Base-by-base conservation (phyloP, 225 moss, liverwort and hornwort genomes). In the Antitrichia curtipendula region DNA sequence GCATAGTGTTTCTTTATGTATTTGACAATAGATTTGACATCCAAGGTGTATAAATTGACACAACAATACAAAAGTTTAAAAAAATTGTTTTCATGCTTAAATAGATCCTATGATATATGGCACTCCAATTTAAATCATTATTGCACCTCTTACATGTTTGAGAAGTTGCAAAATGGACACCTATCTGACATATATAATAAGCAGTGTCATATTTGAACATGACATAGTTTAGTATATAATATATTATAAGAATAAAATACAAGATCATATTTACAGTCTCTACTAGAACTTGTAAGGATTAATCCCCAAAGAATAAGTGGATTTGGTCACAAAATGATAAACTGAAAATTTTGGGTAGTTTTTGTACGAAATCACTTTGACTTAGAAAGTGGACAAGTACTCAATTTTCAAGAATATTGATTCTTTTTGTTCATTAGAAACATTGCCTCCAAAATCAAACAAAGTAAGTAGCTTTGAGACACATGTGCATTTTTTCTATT, bases 241-340 rank as follows among this genome's bases (percentile, higher is more conserved):
- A 28, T 15, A 41, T 70, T 15, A 3, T 27, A 25, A 24, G 13
- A 45, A 2, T 45, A 45, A 16, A 71, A 28, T 28, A 28, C 2
- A 43, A 3, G 1, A 16, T 0, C 3, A 9, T 43, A 45, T 28
- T 6, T 16, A 43, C 3, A 1, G 0, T 10, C 28, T 4, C 1
- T 0, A 28, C 3, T 1, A 28, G 3, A 16, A 6, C 0, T 28
- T 0, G 0, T n/a, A 27, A 28, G 1, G 3, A 3, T 13, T 43
- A 43, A 16, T 8, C 2, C 1, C 14, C 2, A 47, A 31, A 29
- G 4, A 73, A 7, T 1, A 31, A 47, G 6, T 7, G 18, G 18
- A 19, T 11, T 43, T 29, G 7, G 4, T 73, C 1, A 73, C 17
- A 29, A 47, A 19, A 73, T 11, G 29, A 45, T 29, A 45, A 47